Evolutionary conservation across 140 eudicot species (phyloP).

Genomic region (Bidens hawaiensis): DNA sequence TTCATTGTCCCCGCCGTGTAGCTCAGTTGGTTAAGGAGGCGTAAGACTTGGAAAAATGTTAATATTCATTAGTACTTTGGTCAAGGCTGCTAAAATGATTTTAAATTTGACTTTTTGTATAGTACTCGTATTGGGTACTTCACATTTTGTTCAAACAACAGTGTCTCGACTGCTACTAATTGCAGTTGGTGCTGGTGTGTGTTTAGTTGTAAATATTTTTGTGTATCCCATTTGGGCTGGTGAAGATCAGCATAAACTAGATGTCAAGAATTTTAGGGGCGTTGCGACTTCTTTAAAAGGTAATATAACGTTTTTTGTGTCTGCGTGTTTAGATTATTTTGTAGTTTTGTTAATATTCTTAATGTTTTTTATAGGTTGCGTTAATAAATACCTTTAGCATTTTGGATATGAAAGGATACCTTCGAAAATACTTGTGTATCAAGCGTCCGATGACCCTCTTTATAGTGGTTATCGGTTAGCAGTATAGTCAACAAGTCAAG

Average conservation of each 20-base stretch:
- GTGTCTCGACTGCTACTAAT: slow-evolving; percentile 62
- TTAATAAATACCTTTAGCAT: slow-evolving; percentile 54
- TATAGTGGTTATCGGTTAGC: slow-evolving; percentile 89
- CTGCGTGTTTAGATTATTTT: too few relatives aligned
- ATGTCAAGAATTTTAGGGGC: slow-evolving; percentile 73
- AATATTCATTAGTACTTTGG: too few relatives aligned
- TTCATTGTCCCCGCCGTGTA: too few relatives aligned
- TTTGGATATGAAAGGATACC: slow-evolving; percentile 71
- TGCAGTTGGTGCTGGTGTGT: slow-evolving; percentile 72
- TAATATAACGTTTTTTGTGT: neutral
- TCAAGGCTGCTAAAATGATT: too few relatives aligned
- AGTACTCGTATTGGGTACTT: slow-evolving; percentile 70
- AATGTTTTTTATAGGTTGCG: slow-evolving; percentile 50
- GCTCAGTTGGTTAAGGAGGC: too few relatives aligned
- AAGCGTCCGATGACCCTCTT: slow-evolving; percentile 81
- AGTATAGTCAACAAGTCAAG: slow-evolving; percentile 81
- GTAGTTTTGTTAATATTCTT: neutral
- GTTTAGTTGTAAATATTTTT: slow-evolving; percentile 66
- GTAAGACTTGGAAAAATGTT: too few relatives aligned
- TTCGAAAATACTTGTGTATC: slow-evolving; percentile 72
- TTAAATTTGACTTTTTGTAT: slow-evolving; percentile 76
- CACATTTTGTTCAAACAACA: slow-evolving; percentile 53
- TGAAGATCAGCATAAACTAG: slow-evolving; percentile 82
- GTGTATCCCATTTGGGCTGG: slow-evolving; percentile 83
- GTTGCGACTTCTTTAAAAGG: slow-evolving; percentile 92